Conservation (phyloP, 2,329 filamentous ascomycete genomes). For the Colletotrichum abscissum region DNA sequence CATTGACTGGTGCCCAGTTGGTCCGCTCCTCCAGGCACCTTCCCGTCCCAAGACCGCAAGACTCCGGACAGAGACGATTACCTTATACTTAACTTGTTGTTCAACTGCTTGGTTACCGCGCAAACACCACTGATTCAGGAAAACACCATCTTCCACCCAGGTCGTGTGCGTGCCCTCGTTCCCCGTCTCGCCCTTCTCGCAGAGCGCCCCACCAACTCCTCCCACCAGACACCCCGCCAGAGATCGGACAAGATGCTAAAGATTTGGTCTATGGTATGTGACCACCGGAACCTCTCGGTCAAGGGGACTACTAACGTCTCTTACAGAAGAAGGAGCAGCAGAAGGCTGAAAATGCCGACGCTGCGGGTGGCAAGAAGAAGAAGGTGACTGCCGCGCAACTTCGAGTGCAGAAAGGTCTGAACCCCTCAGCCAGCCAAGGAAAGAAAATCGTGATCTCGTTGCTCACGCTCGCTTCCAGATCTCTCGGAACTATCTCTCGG, state of each 20-base stretch:
- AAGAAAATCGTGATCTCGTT: constrained; percentile 3
- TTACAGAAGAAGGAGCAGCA: constrained; percentile 94
- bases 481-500: constrained; percentile 84
- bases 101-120: not conserved
- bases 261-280: constrained; percentile 96
- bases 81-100: not conserved
- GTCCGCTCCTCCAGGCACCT: constrained; percentile 15
- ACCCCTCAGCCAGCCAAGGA: not conserved
- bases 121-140: not conserved
- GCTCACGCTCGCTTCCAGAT: constrained; percentile 61
- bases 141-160: not conserved
- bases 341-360: constrained; percentile 86
- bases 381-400: constrained; percentile 97
- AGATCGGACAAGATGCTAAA: constrained; percentile 83
- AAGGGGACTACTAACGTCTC: constrained; percentile 32
- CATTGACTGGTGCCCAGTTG: constrained; percentile 35
- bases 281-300: not conserved
- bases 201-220: constrained; percentile 27
- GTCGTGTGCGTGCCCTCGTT: not conserved
- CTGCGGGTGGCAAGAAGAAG: constrained; percentile 88
- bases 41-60: constrained; percentile 31
- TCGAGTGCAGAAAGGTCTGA: constrained; percentile 90
- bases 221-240: constrained; percentile 19
- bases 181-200: not conserved
- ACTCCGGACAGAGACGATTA: not conserved